Evolutionary conservation across 805 yeast genomes (phyloP), one percentile per base, ranked within the genome.

Genomic region (Metschnikowia sp.): DNA sequence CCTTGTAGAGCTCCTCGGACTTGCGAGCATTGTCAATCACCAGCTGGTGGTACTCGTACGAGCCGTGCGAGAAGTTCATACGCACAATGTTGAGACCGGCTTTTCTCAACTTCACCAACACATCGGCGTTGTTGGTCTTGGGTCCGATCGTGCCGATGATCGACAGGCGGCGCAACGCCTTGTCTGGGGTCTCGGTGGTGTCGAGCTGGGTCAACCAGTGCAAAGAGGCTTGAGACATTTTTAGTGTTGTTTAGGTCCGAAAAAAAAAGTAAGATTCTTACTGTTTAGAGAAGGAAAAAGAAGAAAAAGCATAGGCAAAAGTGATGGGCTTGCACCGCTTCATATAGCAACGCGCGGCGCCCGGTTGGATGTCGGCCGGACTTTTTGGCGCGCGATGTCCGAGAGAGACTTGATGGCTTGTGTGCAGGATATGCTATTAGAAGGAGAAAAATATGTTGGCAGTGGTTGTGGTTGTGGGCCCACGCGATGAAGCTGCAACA

Each of bases 61-160:
- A 82, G 64, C 99, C 99, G 78, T 94, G 99, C 58, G 97, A 88
- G 78, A 94, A 94, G 85, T 94, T 94, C 97, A 94, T 90, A 72
- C 99, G 87, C 47, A 89, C 98, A 68, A 94, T 88, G 83, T 92
- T 94, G 62, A 94, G 81, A 68, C 99, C 99, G 54, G 97, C 97
- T 75, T 89, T 88, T 80, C 99, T 86, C 67, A 94, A 81, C 69
- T 82, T 80, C 62, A 84, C 88, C 65, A 94, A 75, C 59, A 80
- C 78, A 67, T 91, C 97, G 58, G 85, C 91, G 61, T 77, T 72
- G 83, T 94, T 94, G 74, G 98, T 88, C 78, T 89, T 90, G 66
- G 99, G 99, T 63, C 99, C 99, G 73, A 94, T 94, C 61, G 99
- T 94, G 70, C 98, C 97, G 66, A 94, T 91, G 75, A 94, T 94